Evolutionary conservation across 1,139 yeast genomes (phyloP).

Genomic region (Candida anutae): DNA sequence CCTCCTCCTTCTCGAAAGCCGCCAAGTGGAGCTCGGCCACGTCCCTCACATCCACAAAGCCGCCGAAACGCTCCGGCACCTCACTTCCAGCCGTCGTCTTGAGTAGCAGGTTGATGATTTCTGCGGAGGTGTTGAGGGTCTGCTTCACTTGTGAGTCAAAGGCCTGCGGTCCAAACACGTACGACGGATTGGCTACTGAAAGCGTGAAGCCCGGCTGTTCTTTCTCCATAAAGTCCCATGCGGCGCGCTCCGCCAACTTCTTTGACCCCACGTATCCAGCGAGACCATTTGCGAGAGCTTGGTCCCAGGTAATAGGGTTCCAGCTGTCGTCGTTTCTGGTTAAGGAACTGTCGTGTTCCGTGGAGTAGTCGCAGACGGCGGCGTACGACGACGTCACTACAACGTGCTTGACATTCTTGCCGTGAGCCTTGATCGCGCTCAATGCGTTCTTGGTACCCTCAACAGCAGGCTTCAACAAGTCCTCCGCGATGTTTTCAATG

Average conservation of each 20-base stretch:
- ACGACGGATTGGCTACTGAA: slow-evolving; percentile 14
- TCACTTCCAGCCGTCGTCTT: slow-evolving; percentile 7
- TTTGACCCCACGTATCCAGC: slow-evolving; percentile 34
- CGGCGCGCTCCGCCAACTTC: slow-evolving; percentile 30
- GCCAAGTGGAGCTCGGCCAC: slow-evolving; percentile 33
- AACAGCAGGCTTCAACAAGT: slow-evolving; percentile 34
- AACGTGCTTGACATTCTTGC: slow-evolving; percentile 22
- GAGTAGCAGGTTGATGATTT: slow-evolving; percentile 16
- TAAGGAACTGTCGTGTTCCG: slow-evolving; percentile 23
- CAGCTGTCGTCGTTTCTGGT: slow-evolving; percentile 31
- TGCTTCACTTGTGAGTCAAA: slow-evolving; percentile 17
- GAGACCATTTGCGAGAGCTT: slow-evolving; percentile 28
- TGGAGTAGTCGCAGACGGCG: slow-evolving; percentile 31
- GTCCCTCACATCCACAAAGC: slow-evolving; percentile 34
- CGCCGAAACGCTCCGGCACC: slow-evolving; percentile 16
- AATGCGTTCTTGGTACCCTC: slow-evolving; percentile 31
- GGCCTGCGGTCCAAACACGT: slow-evolving; percentile 18
- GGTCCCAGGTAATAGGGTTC: slow-evolving; percentile 31
- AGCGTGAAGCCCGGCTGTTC: slow-evolving; percentile 7
- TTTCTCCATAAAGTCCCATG: slow-evolving; percentile 24
- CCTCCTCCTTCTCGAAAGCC: slow-evolving; percentile 24
- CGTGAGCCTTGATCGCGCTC: slow-evolving; percentile 17
- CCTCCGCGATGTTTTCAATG: slow-evolving; percentile 29
- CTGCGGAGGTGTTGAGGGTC: slow-evolving; percentile 35
- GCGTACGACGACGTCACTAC: slow-evolving; percentile 40